A percentile compares a stretch with the other conserved stretches of the same genome.
Evolutionary conservation across 495 filamentous ascomycete species (phyloP).

Genomic region (Acidomyces sp.): DNA sequence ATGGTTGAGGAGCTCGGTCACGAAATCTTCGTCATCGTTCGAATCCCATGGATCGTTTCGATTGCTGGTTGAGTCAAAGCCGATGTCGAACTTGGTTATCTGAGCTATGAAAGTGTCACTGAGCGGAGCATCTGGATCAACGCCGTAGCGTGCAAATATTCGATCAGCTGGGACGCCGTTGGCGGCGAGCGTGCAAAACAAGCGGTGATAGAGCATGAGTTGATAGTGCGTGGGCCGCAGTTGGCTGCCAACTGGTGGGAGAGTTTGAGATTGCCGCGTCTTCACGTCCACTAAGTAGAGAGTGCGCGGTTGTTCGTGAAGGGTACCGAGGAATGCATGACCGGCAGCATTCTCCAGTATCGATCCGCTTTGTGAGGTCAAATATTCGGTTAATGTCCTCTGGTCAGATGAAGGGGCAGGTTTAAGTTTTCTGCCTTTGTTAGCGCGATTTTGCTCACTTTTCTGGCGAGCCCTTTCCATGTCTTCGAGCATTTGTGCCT

Average conservation of each 20-base stretch:
- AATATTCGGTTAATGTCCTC: constrained; percentile 17
- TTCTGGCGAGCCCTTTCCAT: background rate
- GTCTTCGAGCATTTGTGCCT: constrained; percentile 29
- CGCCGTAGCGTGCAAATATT: constrained; percentile 54
- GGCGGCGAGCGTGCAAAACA: constrained; percentile 61
- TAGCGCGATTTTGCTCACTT: no score
- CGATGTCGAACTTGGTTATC: constrained; percentile 54
- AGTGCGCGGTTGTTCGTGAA: constrained; percentile 9
- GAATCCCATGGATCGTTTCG: background rate
- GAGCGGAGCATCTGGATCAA: constrained; percentile 52
- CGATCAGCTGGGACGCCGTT: constrained; percentile 52
- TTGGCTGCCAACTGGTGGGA: constrained; percentile 49
- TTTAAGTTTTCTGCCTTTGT: constrained; percentile 2
- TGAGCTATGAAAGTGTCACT: constrained; percentile 70
- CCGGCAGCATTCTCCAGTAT: constrained; percentile 2
- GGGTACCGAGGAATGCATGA: constrained; percentile 8
- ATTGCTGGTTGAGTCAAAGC: constrained; percentile 37
- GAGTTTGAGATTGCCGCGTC: constrained; percentile 49
- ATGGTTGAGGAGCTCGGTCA: constrained; percentile 44
- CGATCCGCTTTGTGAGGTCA: background rate
- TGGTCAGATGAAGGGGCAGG: constrained; percentile 41
- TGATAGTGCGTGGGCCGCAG: constrained; percentile 71
- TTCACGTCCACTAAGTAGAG: constrained; percentile 79
- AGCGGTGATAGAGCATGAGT: constrained; percentile 80
- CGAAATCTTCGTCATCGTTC: constrained; percentile 31